Base-by-base conservation (phyloP, 1,284 basidiomycete genomes). In the Anthracocystis panici-leucophaei region DNA sequence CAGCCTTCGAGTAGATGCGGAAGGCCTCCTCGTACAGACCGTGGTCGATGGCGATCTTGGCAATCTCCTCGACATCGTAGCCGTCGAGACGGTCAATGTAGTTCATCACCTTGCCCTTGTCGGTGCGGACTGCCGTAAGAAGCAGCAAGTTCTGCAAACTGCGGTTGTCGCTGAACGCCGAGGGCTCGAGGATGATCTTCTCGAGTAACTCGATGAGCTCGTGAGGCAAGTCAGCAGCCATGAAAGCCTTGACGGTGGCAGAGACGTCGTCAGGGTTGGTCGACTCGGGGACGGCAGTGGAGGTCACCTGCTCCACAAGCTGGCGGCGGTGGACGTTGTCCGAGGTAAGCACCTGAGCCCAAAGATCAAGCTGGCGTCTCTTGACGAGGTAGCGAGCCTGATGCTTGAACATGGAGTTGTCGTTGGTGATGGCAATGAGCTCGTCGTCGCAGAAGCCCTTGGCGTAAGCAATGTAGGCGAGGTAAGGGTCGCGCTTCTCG, bases 361-460 rank as follows among this genome's bases (percentile, higher is more conserved):
- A 99, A 49, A 99, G 91, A 76, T 99, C 96, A 25, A 93, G 91
- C 76, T 95, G 92, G 72, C 96, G 93, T 77, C 97, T 91, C 88
- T 96, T 97, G 85, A 98, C 94, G 71, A 99, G 91, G 87, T 99
- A 99, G 42, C 97, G 91, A 58, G 97, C 93, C 87, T 99, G 97
- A 85, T 99, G 96, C 88, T 99, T 99, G 90, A 97, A 99, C 97
- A 99, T 99, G 35, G 95, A 92, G 88, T 99, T 99, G 81, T 97
- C 96, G 86, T 99, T 99, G 60, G 97, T 99, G 86, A 99, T 96
- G 35, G 90, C 87, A 85, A 99, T 95, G 78, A 99, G 90, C 87
- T 99, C 97, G 12, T 99, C 95, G 80, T 99, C 97, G 84, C 97
- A 99, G 88, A 98, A 93, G 77, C 97, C 97, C 87, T 99, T 99